phyloP scores from a whole-genome alignment of 2,329 filamentous ascomycete species.

The Alternaria ventricosa region DNA sequence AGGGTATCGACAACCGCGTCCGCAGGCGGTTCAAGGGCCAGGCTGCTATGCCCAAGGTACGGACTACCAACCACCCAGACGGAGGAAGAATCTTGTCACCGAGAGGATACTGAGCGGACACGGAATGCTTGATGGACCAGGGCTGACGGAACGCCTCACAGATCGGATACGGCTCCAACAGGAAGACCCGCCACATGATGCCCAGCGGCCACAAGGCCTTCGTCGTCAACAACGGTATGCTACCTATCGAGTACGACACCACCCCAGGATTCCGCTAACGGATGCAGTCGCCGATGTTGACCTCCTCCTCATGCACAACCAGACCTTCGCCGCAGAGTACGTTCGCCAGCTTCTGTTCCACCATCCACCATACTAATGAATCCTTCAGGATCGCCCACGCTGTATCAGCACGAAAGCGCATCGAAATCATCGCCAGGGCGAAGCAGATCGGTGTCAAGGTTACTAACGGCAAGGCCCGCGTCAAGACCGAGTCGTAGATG shows the following conservation, averaged over 20 bases:
- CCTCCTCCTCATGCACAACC: conserved; percentile 99
- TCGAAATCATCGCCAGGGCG: conserved; percentile 95
- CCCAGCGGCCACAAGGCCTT: conserved; percentile 99
- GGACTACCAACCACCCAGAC: conserved; percentile 43
- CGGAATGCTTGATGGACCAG: conserved; percentile 8
- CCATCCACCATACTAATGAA: conserved; percentile 13
- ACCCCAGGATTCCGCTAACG: conserved; percentile 25
- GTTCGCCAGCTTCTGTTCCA: conserved; percentile 41
- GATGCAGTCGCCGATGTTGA: conserved; percentile 78
- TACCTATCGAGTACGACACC: background rate
- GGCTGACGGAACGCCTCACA: conserved; percentile 54
- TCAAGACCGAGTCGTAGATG: conserved; percentile 84
- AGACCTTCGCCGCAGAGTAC: conserved; percentile 98
- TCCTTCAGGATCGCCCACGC: conserved; percentile 85
- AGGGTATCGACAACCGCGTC: conserved; percentile 99
- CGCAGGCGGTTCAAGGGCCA: conserved; percentile 96
- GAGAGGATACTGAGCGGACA: background rate
- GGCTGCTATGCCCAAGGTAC: conserved; percentile 97
- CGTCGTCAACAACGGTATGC: conserved; percentile 86
- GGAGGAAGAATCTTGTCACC: background rate
- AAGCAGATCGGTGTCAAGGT: conserved; percentile 99
- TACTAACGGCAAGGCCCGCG: conserved; percentile 98
- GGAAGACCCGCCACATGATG: conserved; percentile 99
- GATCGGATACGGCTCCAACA: conserved; percentile 99
- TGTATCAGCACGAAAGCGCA: conserved; percentile 97